Conservation (phyloP, 768 basidiomycete species). For the Leucocoprinus birnbaumii region DNA sequence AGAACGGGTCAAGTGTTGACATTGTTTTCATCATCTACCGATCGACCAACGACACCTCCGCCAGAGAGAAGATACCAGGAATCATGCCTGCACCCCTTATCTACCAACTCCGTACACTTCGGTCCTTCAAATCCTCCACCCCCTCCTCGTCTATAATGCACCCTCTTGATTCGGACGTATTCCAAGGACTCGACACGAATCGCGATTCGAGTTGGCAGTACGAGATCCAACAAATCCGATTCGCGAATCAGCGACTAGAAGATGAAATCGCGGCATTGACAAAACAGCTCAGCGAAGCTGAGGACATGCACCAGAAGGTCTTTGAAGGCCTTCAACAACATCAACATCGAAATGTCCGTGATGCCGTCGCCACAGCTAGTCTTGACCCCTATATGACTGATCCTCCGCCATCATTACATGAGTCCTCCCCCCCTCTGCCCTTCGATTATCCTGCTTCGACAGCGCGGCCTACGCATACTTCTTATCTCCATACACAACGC, state of each 20-base stretch:
- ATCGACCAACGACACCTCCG: constrained; percentile 19
- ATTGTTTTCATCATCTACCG: constrained; percentile 20
- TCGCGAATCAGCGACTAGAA: constrained; percentile 59
- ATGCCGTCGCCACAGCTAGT: too few species aligned
- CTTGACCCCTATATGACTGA: too few species aligned
- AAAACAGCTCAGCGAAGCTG: constrained; percentile 9
- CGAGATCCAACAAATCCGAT: constrained; percentile 81
- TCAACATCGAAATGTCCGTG: too few species aligned
- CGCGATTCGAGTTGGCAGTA: constrained; percentile 90
- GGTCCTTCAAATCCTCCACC: constrained; percentile 18
- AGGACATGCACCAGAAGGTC: background rate
- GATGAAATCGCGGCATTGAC: constrained; percentile 48
- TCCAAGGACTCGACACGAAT: constrained; percentile 50
- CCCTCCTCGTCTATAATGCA: background rate
- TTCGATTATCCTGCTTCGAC: too few species aligned
- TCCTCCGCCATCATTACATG: too few species aligned
- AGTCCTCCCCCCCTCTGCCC: too few species aligned
- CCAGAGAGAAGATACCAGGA: constrained; percentile 13
- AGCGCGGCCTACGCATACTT: too few species aligned
- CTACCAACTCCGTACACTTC: constrained; percentile 33
- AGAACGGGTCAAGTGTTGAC: constrained; percentile 27
- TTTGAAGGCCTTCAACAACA: background rate
- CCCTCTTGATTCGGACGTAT: background rate
- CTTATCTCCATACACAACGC: too few species aligned
- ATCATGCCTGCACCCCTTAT: constrained; percentile 34